Evolutionary conservation across 176 grass and related monocot genomes (phyloP).

Genomic region (Olyra latifolia): DNA sequence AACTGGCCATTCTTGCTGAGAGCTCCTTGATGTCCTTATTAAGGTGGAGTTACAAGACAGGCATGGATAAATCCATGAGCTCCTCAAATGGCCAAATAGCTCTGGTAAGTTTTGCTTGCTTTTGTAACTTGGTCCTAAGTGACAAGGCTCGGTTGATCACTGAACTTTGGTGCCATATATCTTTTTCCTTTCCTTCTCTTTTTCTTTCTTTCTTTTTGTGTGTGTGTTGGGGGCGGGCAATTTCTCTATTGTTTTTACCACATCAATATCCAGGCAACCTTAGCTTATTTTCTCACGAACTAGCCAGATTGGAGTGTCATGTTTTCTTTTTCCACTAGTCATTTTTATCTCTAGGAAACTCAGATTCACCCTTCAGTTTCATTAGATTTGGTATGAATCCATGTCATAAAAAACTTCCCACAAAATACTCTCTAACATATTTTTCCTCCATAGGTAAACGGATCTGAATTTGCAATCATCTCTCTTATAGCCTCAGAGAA

Average conservation of each 20-base stretch:
- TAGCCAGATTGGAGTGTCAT: slow-evolving; percentile 14
- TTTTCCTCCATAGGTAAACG: slow-evolving; percentile 60
- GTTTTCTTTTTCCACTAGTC: slow-evolving; percentile 13
- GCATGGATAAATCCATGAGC: slow-evolving; percentile 88
- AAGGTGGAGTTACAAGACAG: slow-evolving; percentile 96
- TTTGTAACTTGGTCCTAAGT: neutral
- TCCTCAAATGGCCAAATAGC: slow-evolving; percentile 77
- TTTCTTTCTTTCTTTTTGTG: no score
- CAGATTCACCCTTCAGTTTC: neutral
- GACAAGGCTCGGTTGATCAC: slow-evolving; percentile 24
- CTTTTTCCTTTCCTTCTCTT: no score
- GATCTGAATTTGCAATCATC: slow-evolving; percentile 78
- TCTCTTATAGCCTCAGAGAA: slow-evolving; percentile 69
- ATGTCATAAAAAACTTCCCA: neutral
- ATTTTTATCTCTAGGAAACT: slow-evolving; percentile 14
- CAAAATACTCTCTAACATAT: slow-evolving; percentile 23
- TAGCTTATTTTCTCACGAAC: slow-evolving; percentile 12
- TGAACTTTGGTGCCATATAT: slow-evolving; percentile 23
- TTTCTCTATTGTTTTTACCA: slow-evolving; percentile 15
- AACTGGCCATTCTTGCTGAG: slow-evolving; percentile 56
- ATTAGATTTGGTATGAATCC: slow-evolving; percentile 29
- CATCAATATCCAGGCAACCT: neutral
- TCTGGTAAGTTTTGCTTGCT: slow-evolving; percentile 44
- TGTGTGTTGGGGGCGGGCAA: no score
- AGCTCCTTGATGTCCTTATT: slow-evolving; percentile 84